These are phyloP conservation scores for Leccinum fallax DNA, from an alignment of 1,284 basidiomycete genomes.

Conservation along the genomic window DNA sequence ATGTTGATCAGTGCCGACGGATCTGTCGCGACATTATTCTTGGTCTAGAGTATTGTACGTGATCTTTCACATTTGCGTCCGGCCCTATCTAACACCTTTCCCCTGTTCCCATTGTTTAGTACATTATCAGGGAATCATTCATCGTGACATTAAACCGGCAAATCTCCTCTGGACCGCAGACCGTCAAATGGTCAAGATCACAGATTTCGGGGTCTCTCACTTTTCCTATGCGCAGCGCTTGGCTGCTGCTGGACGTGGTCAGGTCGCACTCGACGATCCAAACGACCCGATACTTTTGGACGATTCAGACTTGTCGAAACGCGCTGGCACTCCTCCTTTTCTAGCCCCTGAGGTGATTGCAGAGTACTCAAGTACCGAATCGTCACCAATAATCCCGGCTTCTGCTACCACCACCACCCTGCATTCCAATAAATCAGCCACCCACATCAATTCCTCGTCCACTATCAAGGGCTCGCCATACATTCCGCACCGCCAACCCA, in stretches of 20 bases:
- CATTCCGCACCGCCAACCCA: conserved; percentile 54
- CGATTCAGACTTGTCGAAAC: conserved; percentile 87
- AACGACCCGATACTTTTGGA: conserved; percentile 72
- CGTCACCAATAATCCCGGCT: conserved; percentile 34
- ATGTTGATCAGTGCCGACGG: conserved; percentile 79
- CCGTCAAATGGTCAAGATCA: conserved; percentile 90
- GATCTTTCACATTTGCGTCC: conserved; percentile 7
- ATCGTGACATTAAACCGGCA: conserved; percentile 98
- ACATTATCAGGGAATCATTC: conserved; percentile 97
- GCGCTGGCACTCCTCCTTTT: conserved; percentile 98
- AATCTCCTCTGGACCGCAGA: conserved; percentile 92
- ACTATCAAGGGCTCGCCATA: conserved; percentile 37
- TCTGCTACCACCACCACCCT: conserved; percentile 35
- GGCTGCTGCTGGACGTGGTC: conserved; percentile 50
- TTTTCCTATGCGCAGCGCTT: conserved; percentile 86
- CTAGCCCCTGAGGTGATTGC: conserved; percentile 94
- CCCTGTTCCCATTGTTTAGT: conserved; percentile 49
- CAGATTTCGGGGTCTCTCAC: conserved; percentile 96
- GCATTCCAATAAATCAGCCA: conserved; percentile 30
- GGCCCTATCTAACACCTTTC: conserved; percentile 6
- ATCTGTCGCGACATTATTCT: conserved; percentile 93
- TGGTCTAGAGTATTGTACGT: conserved; percentile 90
- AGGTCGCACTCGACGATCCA: conserved; percentile 42
- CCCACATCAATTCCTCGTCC: conserved; percentile 34
- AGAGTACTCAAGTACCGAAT: conserved; percentile 46